Conservation (phyloP, 257 asterid genomes). For the Misopates orontium region DNA sequence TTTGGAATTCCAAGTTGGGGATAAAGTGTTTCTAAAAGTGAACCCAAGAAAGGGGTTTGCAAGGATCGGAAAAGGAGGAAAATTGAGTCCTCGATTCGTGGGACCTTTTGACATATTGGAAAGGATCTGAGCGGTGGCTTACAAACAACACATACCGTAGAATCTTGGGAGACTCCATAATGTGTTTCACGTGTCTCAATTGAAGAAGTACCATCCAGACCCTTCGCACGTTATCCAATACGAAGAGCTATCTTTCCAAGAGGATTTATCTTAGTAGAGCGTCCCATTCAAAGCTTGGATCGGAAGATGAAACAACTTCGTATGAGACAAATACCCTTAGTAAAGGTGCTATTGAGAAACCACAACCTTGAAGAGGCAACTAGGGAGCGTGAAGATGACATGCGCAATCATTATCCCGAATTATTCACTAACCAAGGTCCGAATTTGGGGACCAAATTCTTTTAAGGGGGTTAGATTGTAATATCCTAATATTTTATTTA, state of each 20-base stretch:
- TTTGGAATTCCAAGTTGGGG: not conserved
- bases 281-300: not conserved
- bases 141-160: not conserved
- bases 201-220: not conserved
- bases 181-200: conserved; percentile 11
- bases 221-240: not conserved
- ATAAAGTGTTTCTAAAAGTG: not conserved
- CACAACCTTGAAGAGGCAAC: too few relatives aligned
- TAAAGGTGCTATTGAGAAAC: too few relatives aligned
- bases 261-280: not conserved
- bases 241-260: not conserved
- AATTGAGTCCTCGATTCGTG: not conserved
- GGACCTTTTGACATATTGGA: not conserved
- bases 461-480: too few relatives aligned
- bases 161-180: not conserved
- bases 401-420: too few relatives aligned
- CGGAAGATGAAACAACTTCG: too few relatives aligned
- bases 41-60: not conserved
- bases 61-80: not conserved
- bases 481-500: too few relatives aligned
- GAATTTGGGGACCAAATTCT: too few relatives aligned
- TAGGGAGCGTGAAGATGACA: too few relatives aligned
- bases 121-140: not conserved
- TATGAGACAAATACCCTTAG: too few relatives aligned
- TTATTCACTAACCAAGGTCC: too few relatives aligned